Base-by-base conservation (phyloP, 2,329 filamentous ascomycete species). In the Amylocarpus encephaloides region DNA sequence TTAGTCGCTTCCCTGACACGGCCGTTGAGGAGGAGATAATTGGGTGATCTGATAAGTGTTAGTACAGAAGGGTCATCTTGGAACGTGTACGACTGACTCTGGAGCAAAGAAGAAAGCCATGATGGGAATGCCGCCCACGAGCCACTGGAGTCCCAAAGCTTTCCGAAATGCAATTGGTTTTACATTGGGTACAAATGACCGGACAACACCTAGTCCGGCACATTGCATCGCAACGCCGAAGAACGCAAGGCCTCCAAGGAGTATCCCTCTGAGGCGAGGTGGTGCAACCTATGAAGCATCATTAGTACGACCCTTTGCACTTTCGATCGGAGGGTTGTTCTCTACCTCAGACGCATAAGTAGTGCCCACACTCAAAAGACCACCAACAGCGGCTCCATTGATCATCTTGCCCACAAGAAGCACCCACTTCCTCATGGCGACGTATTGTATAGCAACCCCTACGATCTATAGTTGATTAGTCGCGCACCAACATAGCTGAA, bases 1-100 rank as follows among this genome's bases (percentile, higher is more conserved):
- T 13, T 36, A 22, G 33, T 47, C 26, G 56, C 52, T 30, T 43
- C 53, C 41, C 38, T 32, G 3, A 32, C 43, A 1, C 36, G 29
- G 1, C 49, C 49, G 18, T 46, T 47, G 10, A 54, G 40, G 34
- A 55, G 34, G 26, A 58, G 53, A 33, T 51, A 59, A 34, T 45
- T 56, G 13, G 57, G 57, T 29, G 57, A 59, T 49, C 52, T 55
- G 33, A n/a, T 5, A 13, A 33, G 22, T 29, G 43, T 19, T 29
- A 41, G 16, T n/a, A 30, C 19, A 19, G n/a, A 12, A 19, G n/a
- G 33, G 39, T 26, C 6, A 11, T 30, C 13, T 6, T 22, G 67
- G 49, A 64, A 67, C 26, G 65, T 26, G 13, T 6, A 34, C 5
- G 29, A 51, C 54, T 34, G 48, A 55, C 55, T 57, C 55, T 6